A percentile compares a stretch with the other conserved stretches of the same genome.
Evolutionary conservation across 805 yeast genomes (phyloP).

Genomic region (Metschnikowia cerradonensis): DNA sequence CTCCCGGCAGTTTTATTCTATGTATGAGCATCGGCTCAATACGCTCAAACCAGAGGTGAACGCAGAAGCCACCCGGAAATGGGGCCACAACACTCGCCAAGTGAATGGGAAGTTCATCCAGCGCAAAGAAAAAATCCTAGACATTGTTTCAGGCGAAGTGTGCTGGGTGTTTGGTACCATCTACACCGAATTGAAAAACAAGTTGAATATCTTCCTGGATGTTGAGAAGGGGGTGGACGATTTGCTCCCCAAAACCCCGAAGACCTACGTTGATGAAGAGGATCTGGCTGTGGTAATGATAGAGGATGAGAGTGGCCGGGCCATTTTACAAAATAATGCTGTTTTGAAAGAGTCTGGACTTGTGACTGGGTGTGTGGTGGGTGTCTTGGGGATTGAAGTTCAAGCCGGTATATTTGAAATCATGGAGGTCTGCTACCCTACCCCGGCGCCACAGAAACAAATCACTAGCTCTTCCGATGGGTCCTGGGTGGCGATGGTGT

Average conservation of each 20-base stretch:
- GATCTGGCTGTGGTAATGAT: conserved; percentile 56
- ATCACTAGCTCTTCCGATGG: conserved; percentile 9
- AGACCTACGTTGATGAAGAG: conserved; percentile 37
- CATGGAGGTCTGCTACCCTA: conserved; percentile 74
- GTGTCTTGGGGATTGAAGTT: conserved; percentile 80
- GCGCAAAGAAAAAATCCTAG: conserved; percentile 46
- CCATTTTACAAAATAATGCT: conserved; percentile 60
- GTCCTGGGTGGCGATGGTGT: conserved; percentile 55
- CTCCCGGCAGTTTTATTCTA: conserved; percentile 37
- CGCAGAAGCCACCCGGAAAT: conserved; percentile 36
- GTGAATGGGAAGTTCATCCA: conserved; percentile 31
- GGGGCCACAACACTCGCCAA: conserved; percentile 47
- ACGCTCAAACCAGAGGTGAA: conserved; percentile 32
- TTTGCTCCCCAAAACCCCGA: conserved; percentile 40
- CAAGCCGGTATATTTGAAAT: conserved; percentile 81
- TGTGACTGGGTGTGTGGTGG: conserved; percentile 89
- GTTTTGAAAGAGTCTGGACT: conserved; percentile 52
- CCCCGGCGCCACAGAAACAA: conserved; percentile 52
- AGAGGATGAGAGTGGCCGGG: conserved; percentile 92
- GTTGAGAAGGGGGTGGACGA: conserved; percentile 60
- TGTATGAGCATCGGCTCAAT: conserved; percentile 40
- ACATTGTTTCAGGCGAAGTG: conserved; percentile 55
- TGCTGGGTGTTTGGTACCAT: conserved; percentile 88
- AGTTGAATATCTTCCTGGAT: conserved; percentile 81
- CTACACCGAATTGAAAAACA: conserved; percentile 76